Percentiles rank a stretch among this genome's conserved stretches.
These are phyloP conservation scores for Phytophthora megakarya DNA, from an alignment of 352 stramenopile genomes.

Conservation along the genomic window DNA sequence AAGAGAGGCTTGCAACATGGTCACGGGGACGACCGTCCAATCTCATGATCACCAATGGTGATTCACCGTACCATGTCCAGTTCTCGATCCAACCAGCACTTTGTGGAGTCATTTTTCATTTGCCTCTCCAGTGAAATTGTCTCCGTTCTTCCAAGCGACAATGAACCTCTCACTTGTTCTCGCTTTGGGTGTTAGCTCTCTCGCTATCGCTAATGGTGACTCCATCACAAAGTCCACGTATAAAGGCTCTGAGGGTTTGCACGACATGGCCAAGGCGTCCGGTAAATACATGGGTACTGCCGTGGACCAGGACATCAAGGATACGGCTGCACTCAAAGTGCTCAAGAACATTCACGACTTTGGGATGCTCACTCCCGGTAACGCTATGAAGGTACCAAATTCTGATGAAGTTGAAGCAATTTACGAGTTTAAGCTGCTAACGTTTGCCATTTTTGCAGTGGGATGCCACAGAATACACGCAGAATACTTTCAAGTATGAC, in stretches of 20 bases:
- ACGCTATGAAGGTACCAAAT: conserved; percentile 41
- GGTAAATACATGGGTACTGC: conserved; percentile 44
- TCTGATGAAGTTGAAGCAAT: no score
- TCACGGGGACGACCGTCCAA: neutral
- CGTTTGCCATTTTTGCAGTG: conserved; percentile 15
- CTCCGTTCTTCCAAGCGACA: neutral
- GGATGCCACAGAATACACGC: conserved; percentile 29
- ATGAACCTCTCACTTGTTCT: conserved; percentile 29
- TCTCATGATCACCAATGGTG: conserved; percentile 6
- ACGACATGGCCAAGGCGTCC: conserved; percentile 31
- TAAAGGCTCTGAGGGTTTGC: conserved; percentile 24
- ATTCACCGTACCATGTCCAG: no score
- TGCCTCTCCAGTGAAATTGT: neutral
- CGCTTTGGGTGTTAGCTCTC: conserved; percentile 10
- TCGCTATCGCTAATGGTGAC: conserved; percentile 17
- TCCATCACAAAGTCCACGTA: conserved; percentile 33
- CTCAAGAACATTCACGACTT: conserved; percentile 37
- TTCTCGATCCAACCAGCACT: neutral
- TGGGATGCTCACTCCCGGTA: conserved; percentile 38
- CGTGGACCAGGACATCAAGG: conserved; percentile 28
- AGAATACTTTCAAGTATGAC: conserved; percentile 27
- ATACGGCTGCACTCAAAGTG: conserved; percentile 22
- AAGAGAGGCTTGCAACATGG: conserved; percentile 17
- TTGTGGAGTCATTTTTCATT: conserved; percentile 11
- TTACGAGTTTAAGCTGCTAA: neutral